phyloP scores from a whole-genome alignment of 2,329 filamentous ascomycete genomes.

The Xylaria sp. region DNA sequence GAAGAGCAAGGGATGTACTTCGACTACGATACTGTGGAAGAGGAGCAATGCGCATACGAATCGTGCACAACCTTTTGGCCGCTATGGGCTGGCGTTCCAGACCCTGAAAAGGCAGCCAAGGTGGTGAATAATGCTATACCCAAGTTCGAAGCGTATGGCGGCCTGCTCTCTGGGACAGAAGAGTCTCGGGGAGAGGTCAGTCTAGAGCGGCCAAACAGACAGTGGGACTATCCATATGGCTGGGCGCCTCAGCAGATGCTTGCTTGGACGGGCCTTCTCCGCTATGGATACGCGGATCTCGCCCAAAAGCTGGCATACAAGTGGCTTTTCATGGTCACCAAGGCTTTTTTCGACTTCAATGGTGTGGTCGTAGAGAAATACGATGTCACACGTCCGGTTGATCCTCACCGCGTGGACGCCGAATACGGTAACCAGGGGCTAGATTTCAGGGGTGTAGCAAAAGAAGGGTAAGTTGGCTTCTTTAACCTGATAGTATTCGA shows the following conservation, averaged over 20 bases:
- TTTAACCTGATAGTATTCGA: background rate
- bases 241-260: conserved; percentile 99
- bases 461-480: conserved; percentile 80
- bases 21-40: conserved; percentile 89
- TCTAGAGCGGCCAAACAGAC: conserved; percentile 87
- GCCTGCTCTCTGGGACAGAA: conserved; percentile 88
- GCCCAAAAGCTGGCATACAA: conserved; percentile 91
- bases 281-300: conserved; percentile 91
- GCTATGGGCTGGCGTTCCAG: conserved; percentile 91
- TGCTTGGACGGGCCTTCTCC: conserved; percentile 90
- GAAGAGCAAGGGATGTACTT: conserved; percentile 95
- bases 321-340: conserved; percentile 98
- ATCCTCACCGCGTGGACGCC: conserved; percentile 92
- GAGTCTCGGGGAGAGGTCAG: conserved; percentile 84
- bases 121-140: conserved; percentile 86
- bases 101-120: conserved; percentile 83
- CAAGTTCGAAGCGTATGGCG: conserved; percentile 87
- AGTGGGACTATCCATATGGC: conserved; percentile 98
- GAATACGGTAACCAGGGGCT: conserved; percentile 98
- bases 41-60: conserved; percentile 85
- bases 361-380: conserved; percentile 99
- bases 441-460: conserved; percentile 94
- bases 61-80: conserved; percentile 96
- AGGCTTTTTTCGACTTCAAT: conserved; percentile 98
- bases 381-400: conserved; percentile 88